Percentiles rank a stretch among this genome's conserved stretches.
Conservation (phyloP, 192 early-diverging fungal species). For the Entrophospora sp. region DNA sequence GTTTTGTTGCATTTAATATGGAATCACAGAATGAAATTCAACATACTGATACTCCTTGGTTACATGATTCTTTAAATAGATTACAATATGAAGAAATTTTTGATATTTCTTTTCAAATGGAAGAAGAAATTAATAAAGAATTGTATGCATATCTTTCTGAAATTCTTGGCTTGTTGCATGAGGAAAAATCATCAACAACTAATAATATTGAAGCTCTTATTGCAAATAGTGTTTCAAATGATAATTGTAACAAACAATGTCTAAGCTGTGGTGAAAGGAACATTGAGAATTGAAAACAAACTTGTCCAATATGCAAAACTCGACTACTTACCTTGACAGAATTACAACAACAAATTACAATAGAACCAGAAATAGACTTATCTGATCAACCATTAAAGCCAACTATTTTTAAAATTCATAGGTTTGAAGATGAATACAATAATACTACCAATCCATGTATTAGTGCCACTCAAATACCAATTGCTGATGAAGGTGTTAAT, state of each 20-base stretch:
- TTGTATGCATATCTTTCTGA: conserved; percentile 12
- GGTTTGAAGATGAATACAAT: neutral
- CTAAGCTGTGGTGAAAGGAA: neutral
- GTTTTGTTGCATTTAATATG: conserved; percentile 15
- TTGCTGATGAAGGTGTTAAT: neutral
- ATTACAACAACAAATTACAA: neutral
- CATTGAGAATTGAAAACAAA: conserved; percentile 14
- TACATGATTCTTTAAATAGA: conserved; percentile 1
- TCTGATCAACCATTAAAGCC: neutral
- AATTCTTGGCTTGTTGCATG: neutral
- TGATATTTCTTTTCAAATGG: neutral
- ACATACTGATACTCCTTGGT: neutral
- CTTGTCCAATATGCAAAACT: neutral
- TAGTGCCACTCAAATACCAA: neutral
- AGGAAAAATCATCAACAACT: conserved; percentile 14
- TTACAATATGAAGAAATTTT: conserved; percentile 9
- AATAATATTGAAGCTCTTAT: conserved; percentile 1
- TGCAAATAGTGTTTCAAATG: neutral
- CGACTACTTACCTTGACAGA: neutral
- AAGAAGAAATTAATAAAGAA: conserved; percentile 1
- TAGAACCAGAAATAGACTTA: neutral
- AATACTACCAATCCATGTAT: neutral
- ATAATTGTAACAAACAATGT: neutral
- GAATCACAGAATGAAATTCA: conserved; percentile 12
- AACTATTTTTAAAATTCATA: neutral